Percentiles rank a stretch among this genome's conserved stretches.
Conservation (phyloP, 2,329 filamentous ascomycete genomes). For the Penicillium sp. region DNA sequence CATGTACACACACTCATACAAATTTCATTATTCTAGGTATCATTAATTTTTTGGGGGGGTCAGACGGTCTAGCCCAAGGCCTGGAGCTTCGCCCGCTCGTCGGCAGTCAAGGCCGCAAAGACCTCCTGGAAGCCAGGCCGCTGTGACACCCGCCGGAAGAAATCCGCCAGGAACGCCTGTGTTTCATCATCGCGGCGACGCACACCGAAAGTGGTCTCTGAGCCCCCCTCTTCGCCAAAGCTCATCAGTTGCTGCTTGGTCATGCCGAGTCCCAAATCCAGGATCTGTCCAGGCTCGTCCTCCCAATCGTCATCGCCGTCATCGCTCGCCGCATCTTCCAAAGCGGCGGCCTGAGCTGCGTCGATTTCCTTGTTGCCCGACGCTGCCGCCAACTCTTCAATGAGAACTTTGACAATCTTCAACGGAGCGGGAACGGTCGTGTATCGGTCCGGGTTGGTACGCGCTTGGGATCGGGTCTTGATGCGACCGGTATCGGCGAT, state of each 20-base stretch:
- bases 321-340: conserved; percentile 56
- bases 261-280: conserved; percentile 67
- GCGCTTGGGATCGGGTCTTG: conserved; percentile 87
- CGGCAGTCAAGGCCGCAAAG: conserved; percentile 48
- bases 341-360: conserved; percentile 54
- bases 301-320: conserved; percentile 83
- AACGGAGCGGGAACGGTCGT: conserved; percentile 80
- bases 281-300: conserved; percentile 67
- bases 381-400: conserved; percentile 82
- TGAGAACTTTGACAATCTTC: conserved; percentile 93
- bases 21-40: too few species aligned
- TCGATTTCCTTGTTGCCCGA: conserved; percentile 54
- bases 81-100: conserved; percentile 43
- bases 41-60: too few species aligned
- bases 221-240: conserved; percentile 51
- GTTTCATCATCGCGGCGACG: conserved; percentile 84
- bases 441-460: conserved; percentile 82
- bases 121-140: conserved; percentile 51
- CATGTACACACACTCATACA: neutral
- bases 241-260: conserved; percentile 76
- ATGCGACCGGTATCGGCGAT: conserved; percentile 73
- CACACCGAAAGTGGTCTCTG: conserved; percentile 42
- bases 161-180: conserved; percentile 73
- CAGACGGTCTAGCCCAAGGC: conserved; percentile 20
- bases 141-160: conserved; percentile 60